phyloP scores from a whole-genome alignment of 306 rosid species.

The Rosa lucieae region DNA sequence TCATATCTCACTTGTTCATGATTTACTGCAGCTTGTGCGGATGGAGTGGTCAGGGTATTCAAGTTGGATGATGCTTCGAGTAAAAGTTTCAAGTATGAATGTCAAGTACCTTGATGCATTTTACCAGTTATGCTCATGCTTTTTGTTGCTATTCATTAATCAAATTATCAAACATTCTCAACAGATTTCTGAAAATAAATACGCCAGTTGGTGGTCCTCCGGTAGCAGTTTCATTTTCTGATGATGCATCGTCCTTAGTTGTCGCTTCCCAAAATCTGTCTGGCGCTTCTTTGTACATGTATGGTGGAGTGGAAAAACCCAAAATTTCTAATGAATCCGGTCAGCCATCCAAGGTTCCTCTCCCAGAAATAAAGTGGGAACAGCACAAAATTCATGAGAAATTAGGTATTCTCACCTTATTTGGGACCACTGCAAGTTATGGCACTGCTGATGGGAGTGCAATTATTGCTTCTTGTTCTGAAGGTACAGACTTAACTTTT shows the following conservation, averaged over 20 bases:
- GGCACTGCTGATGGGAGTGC: constrained; percentile 97
- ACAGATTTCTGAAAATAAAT: constrained; percentile 83
- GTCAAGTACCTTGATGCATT: constrained; percentile 17
- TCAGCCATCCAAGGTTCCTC: constrained; percentile 81
- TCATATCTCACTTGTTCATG: background rate
- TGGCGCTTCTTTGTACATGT: constrained; percentile 83
- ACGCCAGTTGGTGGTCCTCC: constrained; percentile 94
- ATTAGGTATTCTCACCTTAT: constrained; percentile 67
- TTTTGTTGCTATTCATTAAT: constrained; percentile 17
- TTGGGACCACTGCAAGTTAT: constrained; percentile 73
- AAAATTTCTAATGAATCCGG: constrained; percentile 46
- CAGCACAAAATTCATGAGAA: constrained; percentile 81
- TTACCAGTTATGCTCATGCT: constrained; percentile 16
- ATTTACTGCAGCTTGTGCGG: constrained; percentile 75
- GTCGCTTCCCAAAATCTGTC: constrained; percentile 77
- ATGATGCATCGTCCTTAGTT: constrained; percentile 66
- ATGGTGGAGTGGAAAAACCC: constrained; percentile 78
- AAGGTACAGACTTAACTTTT: constrained; percentile 58
- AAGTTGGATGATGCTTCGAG: constrained; percentile 92
- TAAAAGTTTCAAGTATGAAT: constrained; percentile 91
- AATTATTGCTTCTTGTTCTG: constrained; percentile 87
- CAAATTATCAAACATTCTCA: constrained; percentile 25
- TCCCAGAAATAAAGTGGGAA: constrained; percentile 93
- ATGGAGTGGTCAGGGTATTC: constrained; percentile 90
- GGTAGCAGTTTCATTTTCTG: constrained; percentile 64